These are phyloP conservation scores for Ceratocystiopsis sp. DNA, from an alignment of 2,329 filamentous ascomycete genomes.

Conservation along the genomic window DNA sequence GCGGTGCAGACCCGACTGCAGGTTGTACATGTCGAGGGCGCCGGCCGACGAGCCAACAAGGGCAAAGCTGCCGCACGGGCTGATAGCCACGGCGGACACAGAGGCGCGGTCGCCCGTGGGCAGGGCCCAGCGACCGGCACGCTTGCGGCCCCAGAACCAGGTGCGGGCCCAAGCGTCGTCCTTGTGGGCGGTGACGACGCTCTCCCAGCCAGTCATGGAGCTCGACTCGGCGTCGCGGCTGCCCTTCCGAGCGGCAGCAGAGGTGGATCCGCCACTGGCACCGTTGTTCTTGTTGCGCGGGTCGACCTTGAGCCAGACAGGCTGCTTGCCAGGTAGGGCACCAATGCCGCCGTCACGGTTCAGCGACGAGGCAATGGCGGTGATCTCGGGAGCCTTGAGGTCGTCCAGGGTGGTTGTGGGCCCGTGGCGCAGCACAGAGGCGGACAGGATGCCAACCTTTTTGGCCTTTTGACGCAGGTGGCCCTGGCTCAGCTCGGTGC, in stretches of 20 bases:
- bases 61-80: slow-evolving; percentile 84
- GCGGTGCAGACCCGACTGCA: slow-evolving; percentile 81
- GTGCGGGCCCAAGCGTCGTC: slow-evolving; percentile 73
- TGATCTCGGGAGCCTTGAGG: slow-evolving; percentile 83
- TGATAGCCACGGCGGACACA: slow-evolving; percentile 76
- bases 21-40: slow-evolving; percentile 85
- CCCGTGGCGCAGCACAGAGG: slow-evolving; percentile 37
- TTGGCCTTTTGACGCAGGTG: slow-evolving; percentile 76
- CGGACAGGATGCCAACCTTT: slow-evolving; percentile 58
- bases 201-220: slow-evolving; percentile 86
- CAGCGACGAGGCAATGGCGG: slow-evolving; percentile 74
- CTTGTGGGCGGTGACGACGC: slow-evolving; percentile 82
- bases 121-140: slow-evolving; percentile 84
- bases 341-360: slow-evolving; percentile 94
- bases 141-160: slow-evolving; percentile 96
- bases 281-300: background rate
- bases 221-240: slow-evolving; percentile 52
- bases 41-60: slow-evolving; percentile 72
- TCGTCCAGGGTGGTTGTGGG: slow-evolving; percentile 50
- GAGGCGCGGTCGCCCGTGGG: slow-evolving; percentile 69
- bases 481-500: slow-evolving; percentile 82
- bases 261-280: background rate
- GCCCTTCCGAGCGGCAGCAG: slow-evolving; percentile 23
- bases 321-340: slow-evolving; percentile 57
- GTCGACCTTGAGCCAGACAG: slow-evolving; percentile 61